phyloP scores from a whole-genome alignment of 176 grass and related monocot species.

The Avena sativa region DNA sequence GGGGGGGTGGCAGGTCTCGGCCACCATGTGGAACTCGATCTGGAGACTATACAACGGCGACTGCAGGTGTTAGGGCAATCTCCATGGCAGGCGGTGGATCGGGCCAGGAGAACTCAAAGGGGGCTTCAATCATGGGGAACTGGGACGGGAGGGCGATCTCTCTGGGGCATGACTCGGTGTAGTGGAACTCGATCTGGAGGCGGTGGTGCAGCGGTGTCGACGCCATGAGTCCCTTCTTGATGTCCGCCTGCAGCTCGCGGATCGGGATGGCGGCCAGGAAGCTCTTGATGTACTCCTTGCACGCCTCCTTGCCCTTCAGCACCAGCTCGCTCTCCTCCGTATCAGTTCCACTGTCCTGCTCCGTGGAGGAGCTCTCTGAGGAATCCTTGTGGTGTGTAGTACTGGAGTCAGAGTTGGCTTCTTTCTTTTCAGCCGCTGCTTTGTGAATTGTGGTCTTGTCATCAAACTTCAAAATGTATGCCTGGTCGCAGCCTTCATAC shows the following conservation, averaged over 20 bases:
- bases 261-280: slow-evolving; percentile 95
- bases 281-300: slow-evolving; percentile 96
- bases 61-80: slow-evolving; percentile 11
- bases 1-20: neutral
- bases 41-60: slow-evolving; percentile 44
- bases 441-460: slow-evolving; percentile 73
- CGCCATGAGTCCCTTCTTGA: slow-evolving; percentile 84
- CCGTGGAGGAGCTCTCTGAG: slow-evolving; percentile 29
- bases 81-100: slow-evolving; percentile 43
- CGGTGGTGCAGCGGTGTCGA: slow-evolving; percentile 73
- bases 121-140: slow-evolving; percentile 21
- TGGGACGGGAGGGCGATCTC: slow-evolving; percentile 26
- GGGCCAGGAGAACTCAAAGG: slow-evolving; percentile 59
- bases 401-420: slow-evolving; percentile 36
- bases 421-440: slow-evolving; percentile 53
- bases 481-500: slow-evolving; percentile 82
- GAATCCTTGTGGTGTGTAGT: slow-evolving; percentile 25
- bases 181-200: slow-evolving; percentile 97
- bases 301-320: slow-evolving; percentile 76
- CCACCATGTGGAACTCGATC: no score
- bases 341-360: slow-evolving; percentile 44
- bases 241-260: slow-evolving; percentile 84
- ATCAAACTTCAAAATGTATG: slow-evolving; percentile 92
- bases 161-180: slow-evolving; percentile 50
- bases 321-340: slow-evolving; percentile 51